Base-by-base conservation (phyloP, 2,329 filamentous ascomycete species). In the Verticillium tricorpus region DNA sequence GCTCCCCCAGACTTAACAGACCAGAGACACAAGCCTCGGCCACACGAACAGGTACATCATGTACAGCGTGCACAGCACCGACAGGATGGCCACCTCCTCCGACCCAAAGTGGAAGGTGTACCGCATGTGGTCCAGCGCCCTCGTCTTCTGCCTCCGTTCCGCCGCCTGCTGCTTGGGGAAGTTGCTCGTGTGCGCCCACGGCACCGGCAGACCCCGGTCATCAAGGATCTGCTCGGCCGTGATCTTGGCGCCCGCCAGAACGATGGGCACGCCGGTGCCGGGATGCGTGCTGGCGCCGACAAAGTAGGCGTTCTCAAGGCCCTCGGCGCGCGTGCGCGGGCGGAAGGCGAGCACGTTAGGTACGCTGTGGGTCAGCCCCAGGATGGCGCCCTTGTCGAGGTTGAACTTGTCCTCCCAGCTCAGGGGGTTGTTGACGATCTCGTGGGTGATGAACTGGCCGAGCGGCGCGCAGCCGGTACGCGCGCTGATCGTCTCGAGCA, bases 261-360 rank as follows among this genome's bases (percentile, higher is more conserved):
- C 87, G 61, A 92, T 90, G 3, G 90, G 90, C 22, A 92, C 89
- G 0, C 89, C 89, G 0, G 89, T 92, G 1, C 90, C 90, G 0
- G 90, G 89, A 76, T 93, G 89, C 22, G 89, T 90, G 69, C 85
- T 89, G 1, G 89, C 89, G 37, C 89, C 89, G 0, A 92, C 90
- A 69, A 92, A 92, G 69, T 91, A 91, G 28, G 87, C 72, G 2
- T 78, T 76, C 14, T 76, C 66, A 19, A 88, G 75, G 5, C 77
- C 78, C 5, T 75, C 67, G 35, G 88, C 78, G 65, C 78, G 77
- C 0, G 86, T 89, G 50, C 79, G 77, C 0, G 88, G 88, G 1
- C 88, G 78, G 77, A 90, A 90, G 37, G 81, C 81, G 0, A 91
- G 79, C 15, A 90, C 87, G 69, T 91, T 90, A 78, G 90, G 90